A percentile compares a stretch with the other conserved stretches of the same genome.
These are phyloP conservation scores for Abrus precatorius DNA, from an alignment of 306 rosid species.

Conservation along the genomic window DNA sequence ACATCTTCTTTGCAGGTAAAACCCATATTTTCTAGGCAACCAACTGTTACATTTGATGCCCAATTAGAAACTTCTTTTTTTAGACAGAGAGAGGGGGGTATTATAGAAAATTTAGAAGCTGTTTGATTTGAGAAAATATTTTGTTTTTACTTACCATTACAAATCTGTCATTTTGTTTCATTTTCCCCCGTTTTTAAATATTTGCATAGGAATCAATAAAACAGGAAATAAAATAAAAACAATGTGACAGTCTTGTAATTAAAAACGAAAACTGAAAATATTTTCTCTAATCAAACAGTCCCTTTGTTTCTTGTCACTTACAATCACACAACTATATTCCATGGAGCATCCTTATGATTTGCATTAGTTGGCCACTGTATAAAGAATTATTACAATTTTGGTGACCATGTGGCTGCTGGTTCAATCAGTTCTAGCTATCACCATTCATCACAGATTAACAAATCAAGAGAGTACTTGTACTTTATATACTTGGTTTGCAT, in stretches of 20 bases:
- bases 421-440: background rate
- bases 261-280: too few species aligned
- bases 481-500: background rate
- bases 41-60: constrained; percentile 16
- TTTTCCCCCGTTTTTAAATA: too few species aligned
- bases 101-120: background rate
- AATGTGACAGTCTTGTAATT: too few species aligned
- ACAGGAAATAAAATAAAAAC: too few species aligned
- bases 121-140: too few species aligned
- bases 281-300: too few species aligned
- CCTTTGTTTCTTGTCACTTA: background rate
- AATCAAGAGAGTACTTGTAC: background rate
- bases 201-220: too few species aligned
- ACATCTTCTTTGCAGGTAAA: constrained; percentile 74
- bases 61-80: background rate
- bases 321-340: background rate
- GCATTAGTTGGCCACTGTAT: background rate
- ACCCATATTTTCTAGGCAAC: constrained; percentile 1
- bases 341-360: background rate
- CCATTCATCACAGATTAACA: background rate
- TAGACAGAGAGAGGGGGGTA: background rate
- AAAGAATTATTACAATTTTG: background rate
- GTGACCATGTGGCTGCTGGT: background rate
- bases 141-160: background rate
- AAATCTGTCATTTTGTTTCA: too few species aligned